These are phyloP conservation scores for Magnolia changhungtana DNA, from an alignment of 164 flowering plant genomes.

Conservation along the genomic window DNA sequence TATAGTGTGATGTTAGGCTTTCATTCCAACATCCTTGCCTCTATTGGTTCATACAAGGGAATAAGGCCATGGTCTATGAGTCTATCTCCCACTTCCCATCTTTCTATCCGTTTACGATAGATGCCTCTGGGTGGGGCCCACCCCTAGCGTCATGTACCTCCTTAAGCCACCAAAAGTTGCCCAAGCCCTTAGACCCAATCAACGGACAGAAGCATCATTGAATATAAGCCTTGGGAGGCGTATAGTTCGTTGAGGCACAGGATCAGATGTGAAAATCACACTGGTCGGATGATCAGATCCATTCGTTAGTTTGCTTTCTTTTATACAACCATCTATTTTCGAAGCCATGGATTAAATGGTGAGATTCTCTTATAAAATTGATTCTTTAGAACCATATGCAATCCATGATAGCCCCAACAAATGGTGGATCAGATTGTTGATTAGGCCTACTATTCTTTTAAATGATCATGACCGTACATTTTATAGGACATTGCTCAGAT, in stretches of 20 bases:
- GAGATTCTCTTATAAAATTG: no score
- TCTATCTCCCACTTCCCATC: not conserved
- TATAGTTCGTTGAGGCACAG: no score
- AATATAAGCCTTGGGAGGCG: no score
- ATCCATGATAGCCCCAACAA: no score
- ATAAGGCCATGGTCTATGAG: not conserved
- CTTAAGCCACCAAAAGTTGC: conserved; percentile 11
- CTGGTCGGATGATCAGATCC: no score
- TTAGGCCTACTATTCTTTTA: no score
- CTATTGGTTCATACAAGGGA: not conserved
- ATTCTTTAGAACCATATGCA: no score
- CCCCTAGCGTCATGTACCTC: not conserved
- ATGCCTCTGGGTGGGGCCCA: not conserved
- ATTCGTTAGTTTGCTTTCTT: no score
- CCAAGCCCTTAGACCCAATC: not conserved
- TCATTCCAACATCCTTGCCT: not conserved
- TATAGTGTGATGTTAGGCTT: not conserved
- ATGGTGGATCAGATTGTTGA: no score
- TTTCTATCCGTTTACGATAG: not conserved
- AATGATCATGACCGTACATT: no score
- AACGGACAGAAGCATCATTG: not conserved
- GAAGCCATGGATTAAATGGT: not conserved
- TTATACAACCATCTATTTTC: not conserved
- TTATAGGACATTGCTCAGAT: not conserved
- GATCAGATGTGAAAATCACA: no score